A percentile compares a stretch with the other conserved stretches of the same genome.
Conservation (phyloP, 2,329 filamentous ascomycete genomes). For the Pleurostoma richardsiae region DNA sequence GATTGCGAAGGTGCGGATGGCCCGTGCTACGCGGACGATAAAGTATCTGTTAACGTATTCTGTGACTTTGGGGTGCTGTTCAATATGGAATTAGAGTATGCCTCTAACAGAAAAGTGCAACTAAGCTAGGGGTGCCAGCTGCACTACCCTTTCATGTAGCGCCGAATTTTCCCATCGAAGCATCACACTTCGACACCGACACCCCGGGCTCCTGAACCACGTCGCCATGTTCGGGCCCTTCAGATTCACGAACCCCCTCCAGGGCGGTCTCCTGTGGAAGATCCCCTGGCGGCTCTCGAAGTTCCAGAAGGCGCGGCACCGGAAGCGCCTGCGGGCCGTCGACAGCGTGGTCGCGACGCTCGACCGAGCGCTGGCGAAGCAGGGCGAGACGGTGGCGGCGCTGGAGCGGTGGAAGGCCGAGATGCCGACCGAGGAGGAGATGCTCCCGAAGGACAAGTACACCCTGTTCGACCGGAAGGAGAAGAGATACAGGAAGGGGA, state of each 20-base stretch:
- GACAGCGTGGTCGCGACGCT: constrained; percentile 83
- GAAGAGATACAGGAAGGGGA: constrained; percentile 92
- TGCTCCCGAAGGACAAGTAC: constrained; percentile 96
- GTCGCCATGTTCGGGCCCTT: constrained; percentile 76
- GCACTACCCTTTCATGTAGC: neutral
- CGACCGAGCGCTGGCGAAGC: constrained; percentile 69
- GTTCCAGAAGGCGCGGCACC: constrained; percentile 85
- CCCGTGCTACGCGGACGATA: too few species aligned
- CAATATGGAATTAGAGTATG: too few species aligned
- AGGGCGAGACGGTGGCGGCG: constrained; percentile 67
- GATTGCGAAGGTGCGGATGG: too few species aligned
- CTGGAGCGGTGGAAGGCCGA: constrained; percentile 89
- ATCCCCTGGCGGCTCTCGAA: constrained; percentile 91
- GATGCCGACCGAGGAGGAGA: constrained; percentile 94
- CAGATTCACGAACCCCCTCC: constrained; percentile 71
- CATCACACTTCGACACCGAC: neutral
- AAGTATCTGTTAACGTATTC: too few species aligned
- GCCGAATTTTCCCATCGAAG: neutral
- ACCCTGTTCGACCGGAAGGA: constrained; percentile 96
- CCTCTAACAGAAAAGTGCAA: too few species aligned
- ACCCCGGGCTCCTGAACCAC: neutral
- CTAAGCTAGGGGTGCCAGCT: too few species aligned
- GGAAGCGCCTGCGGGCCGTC: constrained; percentile 76
- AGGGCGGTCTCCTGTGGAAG: constrained; percentile 89
- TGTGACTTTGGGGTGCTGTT: too few species aligned